Base-by-base conservation (phyloP, 176 grass and related monocot genomes). In the Cocos nucifera region DNA sequence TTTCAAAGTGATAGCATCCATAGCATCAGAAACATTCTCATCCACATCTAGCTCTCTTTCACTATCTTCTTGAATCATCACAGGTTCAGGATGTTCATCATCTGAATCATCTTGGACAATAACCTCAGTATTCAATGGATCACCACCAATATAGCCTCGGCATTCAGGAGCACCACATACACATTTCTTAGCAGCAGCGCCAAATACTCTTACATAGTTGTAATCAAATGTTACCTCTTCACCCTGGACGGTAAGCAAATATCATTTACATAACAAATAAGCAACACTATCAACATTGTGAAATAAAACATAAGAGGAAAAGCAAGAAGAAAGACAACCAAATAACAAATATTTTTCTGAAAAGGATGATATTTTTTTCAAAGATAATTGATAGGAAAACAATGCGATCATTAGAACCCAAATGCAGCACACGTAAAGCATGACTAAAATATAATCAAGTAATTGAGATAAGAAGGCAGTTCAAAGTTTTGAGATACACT, bases 181-280 rank as follows among this genome's bases (percentile, higher is more conserved):
- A 56, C 94, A 99, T 68, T 86, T 93, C 67, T 99, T 89, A 25
- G 94, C 85, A 65, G 94, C 88, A 61, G 94, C 94, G 75, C 82
- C 85, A 78, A 86, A 79, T 71, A 99, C 88, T 57, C 88, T 74
- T 59, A 89, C 88, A 54, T 99, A 99, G 58, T 99, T 99, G 61
- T 99, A 99, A 74, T 99, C 88, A 68, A 99, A 93, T 17, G 94
- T 99, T 19, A 93, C 67, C 79, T 99, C 94, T 89, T 99, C 88
- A 57, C 79, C 94, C 94, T 99, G 63, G 35, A 55, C 50, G 57
- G 21, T 25, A 64, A 77, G 67, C 61, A 19, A 19, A 66, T 49
- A 22, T 57, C 48, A 69, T 50, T 65, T 50, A 21, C 14, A 30
- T 70, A 32, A 67, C 32, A 79, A 18, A 19, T 14, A 44, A 44